A percentile compares a stretch with the other conserved stretches of the same genome.
These are phyloP conservation scores for Linnemannia hyalina DNA, from an alignment of 192 early-diverging fungal species.

Conservation along the genomic window DNA sequence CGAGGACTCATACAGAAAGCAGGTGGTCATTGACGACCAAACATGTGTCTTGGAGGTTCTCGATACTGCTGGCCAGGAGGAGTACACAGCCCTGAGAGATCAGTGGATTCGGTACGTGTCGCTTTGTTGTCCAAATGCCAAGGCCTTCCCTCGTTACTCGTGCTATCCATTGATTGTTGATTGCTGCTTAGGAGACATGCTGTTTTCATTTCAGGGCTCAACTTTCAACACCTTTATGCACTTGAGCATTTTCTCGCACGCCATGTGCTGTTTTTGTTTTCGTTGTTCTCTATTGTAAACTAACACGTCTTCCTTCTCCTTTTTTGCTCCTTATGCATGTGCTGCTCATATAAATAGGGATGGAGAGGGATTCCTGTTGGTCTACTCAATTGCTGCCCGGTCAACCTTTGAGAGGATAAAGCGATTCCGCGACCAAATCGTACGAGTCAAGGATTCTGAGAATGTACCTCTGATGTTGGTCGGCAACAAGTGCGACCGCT, in stretches of 20 bases:
- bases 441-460: slow-evolving; percentile 92
- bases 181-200: neutral
- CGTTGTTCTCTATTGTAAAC: neutral
- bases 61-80: slow-evolving; percentile 95
- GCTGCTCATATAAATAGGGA: slow-evolving; percentile 52
- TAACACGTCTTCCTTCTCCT: neutral
- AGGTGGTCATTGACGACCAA: slow-evolving; percentile 97
- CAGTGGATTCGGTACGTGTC: slow-evolving; percentile 80
- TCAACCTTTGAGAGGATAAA: slow-evolving; percentile 91
- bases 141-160: neutral
- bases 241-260: neutral
- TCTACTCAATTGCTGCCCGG: slow-evolving; percentile 91
- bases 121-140: neutral
- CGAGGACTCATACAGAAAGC: slow-evolving; percentile 98
- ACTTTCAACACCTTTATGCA: neutral
- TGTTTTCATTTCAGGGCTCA: slow-evolving; percentile 8
- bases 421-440: slow-evolving; percentile 89
- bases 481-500: slow-evolving; percentile 95
- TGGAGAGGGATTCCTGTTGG: slow-evolving; percentile 92
- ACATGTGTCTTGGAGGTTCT: slow-evolving; percentile 97
- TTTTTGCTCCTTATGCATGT: slow-evolving; percentile 5
- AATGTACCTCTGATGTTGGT: slow-evolving; percentile 90
- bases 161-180: neutral
- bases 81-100: slow-evolving; percentile 84
- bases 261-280: neutral